Evolutionary conservation across 768 basidiomycete genomes (phyloP).

Genomic region (Leccinum rimulosum): DNA sequence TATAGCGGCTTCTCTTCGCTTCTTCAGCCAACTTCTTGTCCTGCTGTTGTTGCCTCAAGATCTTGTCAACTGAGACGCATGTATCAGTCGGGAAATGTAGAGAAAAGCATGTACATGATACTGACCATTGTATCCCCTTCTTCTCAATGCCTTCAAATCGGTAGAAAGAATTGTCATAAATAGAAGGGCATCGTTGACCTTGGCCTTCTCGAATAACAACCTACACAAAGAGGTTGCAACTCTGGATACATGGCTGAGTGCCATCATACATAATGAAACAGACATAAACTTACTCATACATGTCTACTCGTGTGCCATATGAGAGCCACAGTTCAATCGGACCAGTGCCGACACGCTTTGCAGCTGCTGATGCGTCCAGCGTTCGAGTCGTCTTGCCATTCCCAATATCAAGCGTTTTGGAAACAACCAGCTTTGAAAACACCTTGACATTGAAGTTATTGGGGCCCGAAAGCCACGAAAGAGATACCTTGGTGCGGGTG

Average conservation of each 20-base stretch:
- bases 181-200: conserved; percentile 83
- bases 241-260: conserved; percentile 38
- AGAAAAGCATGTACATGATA: neutral
- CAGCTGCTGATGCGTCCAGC: conserved; percentile 74
- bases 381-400: conserved; percentile 46
- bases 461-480: conserved; percentile 61
- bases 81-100: conserved; percentile 10
- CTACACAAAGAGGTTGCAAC: conserved; percentile 84
- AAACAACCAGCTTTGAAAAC: conserved; percentile 62
- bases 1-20: conserved; percentile 28
- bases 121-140: conserved; percentile 83
- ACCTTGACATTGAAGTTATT: conserved; percentile 69
- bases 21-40: conserved; percentile 57
- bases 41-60: conserved; percentile 78
- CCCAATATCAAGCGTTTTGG: conserved; percentile 58
- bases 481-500: conserved; percentile 56
- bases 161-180: conserved; percentile 95
- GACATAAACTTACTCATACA: conserved; percentile 76
- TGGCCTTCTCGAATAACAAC: conserved; percentile 71
- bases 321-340: conserved; percentile 80
- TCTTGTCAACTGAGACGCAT: conserved; percentile 70
- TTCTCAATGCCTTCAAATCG: conserved; percentile 73
- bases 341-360: conserved; percentile 49
- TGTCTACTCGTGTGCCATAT: conserved; percentile 71
- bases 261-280: neutral